Percentiles rank a stretch among this genome's conserved stretches.
phyloP scores from a whole-genome alignment of 2,329 filamentous ascomycete genomes.

The Venturia oleaginea region DNA sequence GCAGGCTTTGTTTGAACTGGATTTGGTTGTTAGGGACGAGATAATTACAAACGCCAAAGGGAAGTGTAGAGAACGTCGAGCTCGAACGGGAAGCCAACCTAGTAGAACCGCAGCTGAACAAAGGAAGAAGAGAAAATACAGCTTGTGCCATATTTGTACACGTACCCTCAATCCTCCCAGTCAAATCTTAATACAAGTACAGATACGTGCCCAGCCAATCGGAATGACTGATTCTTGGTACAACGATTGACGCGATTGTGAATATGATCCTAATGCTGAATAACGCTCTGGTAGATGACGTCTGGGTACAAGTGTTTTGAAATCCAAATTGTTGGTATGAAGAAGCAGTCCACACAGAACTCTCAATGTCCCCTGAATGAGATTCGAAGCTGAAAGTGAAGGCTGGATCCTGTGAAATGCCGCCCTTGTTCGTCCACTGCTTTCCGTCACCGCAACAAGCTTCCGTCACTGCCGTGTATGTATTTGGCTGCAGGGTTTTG shows the following conservation, averaged over 20 bases:
- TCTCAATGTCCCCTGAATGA: not conserved
- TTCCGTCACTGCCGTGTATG: not conserved
- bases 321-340: not conserved
- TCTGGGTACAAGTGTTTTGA: not conserved
- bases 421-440: not conserved
- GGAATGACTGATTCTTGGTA: not conserved
- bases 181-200: not conserved
- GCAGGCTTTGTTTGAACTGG: slow-evolving; percentile 5
- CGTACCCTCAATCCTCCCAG: slow-evolving; percentile 6
- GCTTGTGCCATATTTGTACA: slow-evolving; percentile 3
- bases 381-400: not conserved
- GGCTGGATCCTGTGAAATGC: not conserved
- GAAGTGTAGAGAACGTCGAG: not conserved
- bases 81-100: slow-evolving; percentile 4
- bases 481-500: not conserved
- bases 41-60: slow-evolving; percentile 3
- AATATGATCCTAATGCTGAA: not conserved
- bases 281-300: not conserved
- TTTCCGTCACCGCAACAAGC: not conserved
- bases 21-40: slow-evolving; percentile 7
- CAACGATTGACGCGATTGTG: slow-evolving; percentile 7
- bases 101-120: not conserved
- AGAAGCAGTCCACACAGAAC: slow-evolving; percentile 7
- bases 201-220: not conserved
- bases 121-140: slow-evolving; percentile 8